phyloP scores from a whole-genome alignment of 208 protist genomes.

The Ichthyophonus hoferi region DNA sequence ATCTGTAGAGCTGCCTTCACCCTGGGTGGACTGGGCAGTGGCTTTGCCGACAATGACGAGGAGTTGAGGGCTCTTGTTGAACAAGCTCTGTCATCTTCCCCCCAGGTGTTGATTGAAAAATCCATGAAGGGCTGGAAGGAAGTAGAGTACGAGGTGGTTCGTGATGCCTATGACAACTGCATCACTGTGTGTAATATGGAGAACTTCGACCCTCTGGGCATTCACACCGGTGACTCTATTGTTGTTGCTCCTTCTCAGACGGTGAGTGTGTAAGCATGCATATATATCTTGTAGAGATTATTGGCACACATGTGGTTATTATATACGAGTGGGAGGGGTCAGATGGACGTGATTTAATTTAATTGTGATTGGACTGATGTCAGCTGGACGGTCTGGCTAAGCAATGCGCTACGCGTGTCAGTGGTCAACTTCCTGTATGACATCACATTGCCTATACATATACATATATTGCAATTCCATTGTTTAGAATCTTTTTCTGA shows the following conservation, averaged over 20 bases:
- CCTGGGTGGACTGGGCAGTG: slow-evolving; percentile 88
- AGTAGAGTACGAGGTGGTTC: slow-evolving; percentile 97
- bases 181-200: slow-evolving; percentile 99
- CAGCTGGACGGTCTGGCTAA: too few species aligned
- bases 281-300: too few species aligned
- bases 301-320: too few species aligned
- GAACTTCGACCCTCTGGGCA: slow-evolving; percentile 82
- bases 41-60: slow-evolving; percentile 71
- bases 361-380: too few species aligned
- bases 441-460: too few species aligned
- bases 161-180: slow-evolving; percentile 95
- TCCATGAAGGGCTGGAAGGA: slow-evolving; percentile 98
- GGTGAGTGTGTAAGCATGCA: too few species aligned
- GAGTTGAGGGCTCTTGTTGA: slow-evolving; percentile 43
- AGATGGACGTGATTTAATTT: too few species aligned
- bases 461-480: background rate
- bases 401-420: too few species aligned
- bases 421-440: too few species aligned
- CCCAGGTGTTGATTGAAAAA: slow-evolving; percentile 50
- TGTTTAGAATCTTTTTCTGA: background rate
- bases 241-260: slow-evolving; percentile 96
- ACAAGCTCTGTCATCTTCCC: slow-evolving; percentile 35
- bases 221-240: slow-evolving; percentile 97
- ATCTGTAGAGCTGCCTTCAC: slow-evolving; percentile 79
- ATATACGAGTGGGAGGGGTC: too few species aligned